A percentile compares a stretch with the other conserved stretches of the same genome.
These are phyloP conservation scores for Podila verticillata DNA, from an alignment of 192 early-diverging fungal species.

Conservation along the genomic window DNA sequence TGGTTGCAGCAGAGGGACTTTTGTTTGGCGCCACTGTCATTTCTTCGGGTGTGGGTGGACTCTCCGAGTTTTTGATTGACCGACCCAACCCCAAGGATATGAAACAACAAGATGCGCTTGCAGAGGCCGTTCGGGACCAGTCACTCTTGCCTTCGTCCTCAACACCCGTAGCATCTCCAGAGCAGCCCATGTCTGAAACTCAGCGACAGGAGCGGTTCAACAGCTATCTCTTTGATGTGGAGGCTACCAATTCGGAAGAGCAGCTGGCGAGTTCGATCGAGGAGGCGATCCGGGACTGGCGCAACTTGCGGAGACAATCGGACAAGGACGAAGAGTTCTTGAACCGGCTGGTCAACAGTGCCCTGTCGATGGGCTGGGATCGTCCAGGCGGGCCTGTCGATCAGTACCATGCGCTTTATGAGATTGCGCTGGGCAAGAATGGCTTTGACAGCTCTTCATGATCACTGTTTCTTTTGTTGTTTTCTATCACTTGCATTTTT, in stretches of 20 bases:
- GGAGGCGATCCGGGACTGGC: slow-evolving; percentile 48
- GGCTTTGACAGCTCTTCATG: slow-evolving; percentile 15
- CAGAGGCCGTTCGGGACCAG: slow-evolving; percentile 11
- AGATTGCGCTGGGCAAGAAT: slow-evolving; percentile 33
- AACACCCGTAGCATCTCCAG: background rate
- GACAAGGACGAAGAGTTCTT: slow-evolving; percentile 55
- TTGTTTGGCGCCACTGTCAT: slow-evolving; percentile 64
- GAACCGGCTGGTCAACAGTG: slow-evolving; percentile 56
- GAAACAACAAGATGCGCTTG: slow-evolving; percentile 13
- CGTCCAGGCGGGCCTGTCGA: slow-evolving; percentile 58
- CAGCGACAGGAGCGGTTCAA: slow-evolving; percentile 47
- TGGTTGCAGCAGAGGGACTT: slow-evolving; percentile 65
- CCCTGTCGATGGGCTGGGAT: slow-evolving; percentile 60
- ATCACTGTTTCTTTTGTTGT: background rate
- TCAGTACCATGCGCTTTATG: slow-evolving; percentile 57
- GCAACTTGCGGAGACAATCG: slow-evolving; percentile 16
- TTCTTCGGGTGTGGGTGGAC: slow-evolving; percentile 60
- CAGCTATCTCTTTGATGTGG: slow-evolving; percentile 56
- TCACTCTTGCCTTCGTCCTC: slow-evolving; percentile 21
- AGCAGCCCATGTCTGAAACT: slow-evolving; percentile 31
- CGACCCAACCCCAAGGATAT: slow-evolving; percentile 45
- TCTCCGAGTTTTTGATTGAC: slow-evolving; percentile 63
- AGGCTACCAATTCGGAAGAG: slow-evolving; percentile 25
- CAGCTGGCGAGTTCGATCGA: slow-evolving; percentile 51
- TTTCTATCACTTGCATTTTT: background rate